These are phyloP conservation scores for Sporisorium iseilematis-ciliati DNA, from an alignment of 1,284 basidiomycete species.

Conservation along the genomic window DNA sequence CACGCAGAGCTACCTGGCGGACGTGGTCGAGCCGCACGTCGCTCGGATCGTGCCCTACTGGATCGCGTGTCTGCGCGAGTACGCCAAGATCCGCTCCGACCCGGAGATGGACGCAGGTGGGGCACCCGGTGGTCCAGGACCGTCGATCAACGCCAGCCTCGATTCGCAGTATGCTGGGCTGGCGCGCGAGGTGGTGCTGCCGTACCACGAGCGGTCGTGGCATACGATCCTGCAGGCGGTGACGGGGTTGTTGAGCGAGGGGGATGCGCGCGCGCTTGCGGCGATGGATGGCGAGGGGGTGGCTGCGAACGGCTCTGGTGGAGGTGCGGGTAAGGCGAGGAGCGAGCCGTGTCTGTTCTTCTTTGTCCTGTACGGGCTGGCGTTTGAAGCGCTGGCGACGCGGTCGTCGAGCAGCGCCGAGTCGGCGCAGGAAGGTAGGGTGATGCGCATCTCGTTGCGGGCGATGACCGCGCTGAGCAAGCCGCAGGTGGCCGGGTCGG, in stretches of 20 bases:
- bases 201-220: constrained; percentile 79
- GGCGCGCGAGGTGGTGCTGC: constrained; percentile 88
- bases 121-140: constrained; percentile 72
- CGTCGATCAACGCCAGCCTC: constrained; percentile 70
- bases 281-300: constrained; percentile 80
- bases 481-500: constrained; percentile 83
- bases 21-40: constrained; percentile 86
- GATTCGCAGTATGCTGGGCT: constrained; percentile 87
- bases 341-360: constrained; percentile 84
- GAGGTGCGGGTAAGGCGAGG: constrained; percentile 13
- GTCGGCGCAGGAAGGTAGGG: constrained; percentile 69
- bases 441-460: constrained; percentile 76
- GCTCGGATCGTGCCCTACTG: constrained; percentile 83
- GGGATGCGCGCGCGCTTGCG: constrained; percentile 78
- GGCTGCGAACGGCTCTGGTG: constrained; percentile 51
- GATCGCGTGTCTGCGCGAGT: constrained; percentile 89
- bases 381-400: constrained; percentile 86
- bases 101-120: constrained; percentile 74
- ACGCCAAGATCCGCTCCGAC: constrained; percentile 85
- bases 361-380: constrained; percentile 89
- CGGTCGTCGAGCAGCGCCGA: constrained; percentile 73
- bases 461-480: constrained; percentile 83
- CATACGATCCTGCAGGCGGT: constrained; percentile 87
- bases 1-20: constrained; percentile 80
- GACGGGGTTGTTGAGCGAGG: constrained; percentile 80